These are phyloP conservation scores for Trichomonas tenax DNA, from an alignment of 208 protist species.

Conservation along the genomic window DNA sequence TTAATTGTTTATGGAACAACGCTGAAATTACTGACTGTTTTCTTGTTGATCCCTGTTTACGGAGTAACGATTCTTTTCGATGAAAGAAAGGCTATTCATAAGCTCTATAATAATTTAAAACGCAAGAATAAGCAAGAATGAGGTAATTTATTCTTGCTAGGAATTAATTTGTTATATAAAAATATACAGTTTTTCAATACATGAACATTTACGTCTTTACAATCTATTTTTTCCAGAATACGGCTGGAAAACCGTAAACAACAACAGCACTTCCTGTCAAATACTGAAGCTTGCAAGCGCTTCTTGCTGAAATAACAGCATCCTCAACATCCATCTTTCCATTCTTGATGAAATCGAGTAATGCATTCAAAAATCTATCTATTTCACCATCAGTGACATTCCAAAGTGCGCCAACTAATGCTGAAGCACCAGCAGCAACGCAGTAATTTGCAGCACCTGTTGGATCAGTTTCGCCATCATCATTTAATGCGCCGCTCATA, in stretches of 20 bases:
- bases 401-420: background rate
- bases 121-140: background rate
- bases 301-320: background rate
- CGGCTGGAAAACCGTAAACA: constrained; percentile 10
- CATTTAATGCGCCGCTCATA: background rate
- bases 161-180: no score
- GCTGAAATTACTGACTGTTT: background rate
- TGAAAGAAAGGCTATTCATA: background rate
- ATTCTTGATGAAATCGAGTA: background rate
- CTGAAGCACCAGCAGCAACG: background rate
- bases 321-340: background rate
- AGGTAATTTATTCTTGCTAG: background rate
- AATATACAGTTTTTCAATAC: no score
- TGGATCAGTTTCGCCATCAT: background rate
- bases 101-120: background rate
- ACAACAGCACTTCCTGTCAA: background rate
- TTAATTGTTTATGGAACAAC: background rate
- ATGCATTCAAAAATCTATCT: background rate
- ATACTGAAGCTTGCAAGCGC: background rate
- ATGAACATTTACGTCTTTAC: background rate
- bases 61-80: background rate
- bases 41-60: background rate
- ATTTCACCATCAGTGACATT: constrained; percentile 22
- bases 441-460: background rate
- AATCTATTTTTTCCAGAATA: background rate